Base-by-base conservation (phyloP, 208 protist species). In the Crithidia mellificae region DNA sequence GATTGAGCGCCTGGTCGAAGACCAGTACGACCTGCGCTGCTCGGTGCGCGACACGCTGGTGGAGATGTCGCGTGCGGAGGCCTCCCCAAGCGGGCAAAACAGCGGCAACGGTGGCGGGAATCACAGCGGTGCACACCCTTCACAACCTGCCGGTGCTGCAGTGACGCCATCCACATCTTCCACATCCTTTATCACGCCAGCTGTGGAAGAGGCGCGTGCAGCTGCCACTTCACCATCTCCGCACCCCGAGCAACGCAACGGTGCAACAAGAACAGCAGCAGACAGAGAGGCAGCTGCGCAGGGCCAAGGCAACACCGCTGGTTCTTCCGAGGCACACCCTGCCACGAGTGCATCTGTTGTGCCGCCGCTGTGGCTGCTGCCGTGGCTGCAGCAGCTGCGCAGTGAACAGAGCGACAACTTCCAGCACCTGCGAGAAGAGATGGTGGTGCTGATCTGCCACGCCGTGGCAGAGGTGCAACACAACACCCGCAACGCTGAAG, bases 1-100 rank as follows among this genome's bases (percentile, higher is more conserved):
- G 22, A 76, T 80, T 22, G 71, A 85, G 54, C 34, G 61, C 3
- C 55, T 79, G 2, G 73, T 82, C 38, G 72, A 82, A 24, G 65
- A 82, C 6, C 72, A 82, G 63, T 63, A 68, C 30, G 39, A 64
- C 12, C 57, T 77, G 12, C 44, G 65, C 34, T 44, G 53, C 55
- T 43, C 44, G 8, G 55, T 71, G 53, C 53, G 44, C 2, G 53
- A 71, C 24, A 41, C 17, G 19, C 24, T 71, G 8, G 0, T 56
- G 6, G 54, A 63, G 15, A 6, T 46, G 34, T 41, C n/a, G n/a
- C n/a, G n/a, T n/a, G n/a, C n/a, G n/a, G n/a, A n/a, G n/a, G n/a
- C n/a, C n/a, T n/a, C n/a, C n/a, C n/a, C n/a, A n/a, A n/a, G n/a
- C n/a, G n/a, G n/a, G n/a, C n/a, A n/a, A n/a, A n/a, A n/a, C n/a